Evolutionary conservation across 2,329 filamentous ascomycete genomes (phyloP), one percentile per base, ranked within the genome.

Genomic region (Pseudogymnoascus pannorum): DNA sequence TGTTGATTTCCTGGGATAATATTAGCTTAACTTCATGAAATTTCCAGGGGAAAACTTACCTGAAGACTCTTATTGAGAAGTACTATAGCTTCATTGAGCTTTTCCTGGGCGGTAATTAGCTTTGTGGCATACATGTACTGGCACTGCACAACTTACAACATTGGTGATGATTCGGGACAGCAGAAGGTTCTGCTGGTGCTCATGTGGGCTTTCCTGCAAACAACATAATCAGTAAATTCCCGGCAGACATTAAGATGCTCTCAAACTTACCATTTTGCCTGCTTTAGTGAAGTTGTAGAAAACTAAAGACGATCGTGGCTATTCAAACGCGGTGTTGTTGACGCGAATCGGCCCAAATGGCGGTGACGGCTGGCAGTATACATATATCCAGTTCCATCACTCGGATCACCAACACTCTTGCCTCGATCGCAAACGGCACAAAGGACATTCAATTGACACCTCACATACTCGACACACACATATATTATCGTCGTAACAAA

Each of bases 91-190:
- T 97, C 94, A 69, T 99, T 99, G 44, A 99, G 82, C 76, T 99
- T 99, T 77, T 97, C 94, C 93, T 97, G 64, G 18, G 31, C 11
- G 5, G 42, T 3, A 26, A 29, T 65, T 60, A 67, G 63, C 31
- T 40, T 40, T 57, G 60, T 33, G 33, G 26, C 36, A 60, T 24
- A 35, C 36, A 60, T 24, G 36, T 35, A 58, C 58, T 4, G 24
- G 33, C 20, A 18, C 16, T 24, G 12, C 26, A 9, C 59, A 57
- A 79, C 90, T 72, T 83, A 97, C 93, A 71, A 97, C 92, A 72
- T 99, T 99, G 72, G 88, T 94, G 77, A 97, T 96, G 77, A 99
- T 97, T 64, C 94, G 91, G 20, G 91, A 94, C 51, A 97, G 84
- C 69, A 99, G 82, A 60, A 96, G 81, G 71, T 89, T 95, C 80